phyloP scores from a whole-genome alignment of 2,329 filamentous ascomycete species.

The Byssoonygena ceratinophila region DNA sequence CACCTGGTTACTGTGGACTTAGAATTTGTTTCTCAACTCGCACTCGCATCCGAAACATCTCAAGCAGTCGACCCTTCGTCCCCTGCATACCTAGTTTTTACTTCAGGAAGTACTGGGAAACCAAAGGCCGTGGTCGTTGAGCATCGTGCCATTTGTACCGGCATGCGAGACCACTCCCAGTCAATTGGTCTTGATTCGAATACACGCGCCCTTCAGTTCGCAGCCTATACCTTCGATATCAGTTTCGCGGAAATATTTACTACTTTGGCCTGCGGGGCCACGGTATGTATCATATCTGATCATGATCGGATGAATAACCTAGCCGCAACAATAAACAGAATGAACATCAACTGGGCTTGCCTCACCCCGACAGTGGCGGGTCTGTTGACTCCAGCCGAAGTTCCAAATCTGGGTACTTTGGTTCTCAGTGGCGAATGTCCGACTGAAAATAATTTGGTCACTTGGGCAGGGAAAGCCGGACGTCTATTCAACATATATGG shows the following conservation, averaged over 20 bases:
- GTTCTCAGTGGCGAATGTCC: constrained; percentile 39
- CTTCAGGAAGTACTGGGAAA: constrained; percentile 11
- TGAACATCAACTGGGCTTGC: constrained; percentile 35
- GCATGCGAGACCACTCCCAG: constrained; percentile 13
- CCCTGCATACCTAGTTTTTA: constrained; percentile 2
- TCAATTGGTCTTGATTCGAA: constrained; percentile 29
- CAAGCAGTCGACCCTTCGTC: not conserved
- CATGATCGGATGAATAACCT: constrained; percentile 37
- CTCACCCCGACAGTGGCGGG: constrained; percentile 50
- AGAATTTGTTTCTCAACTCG: not conserved
- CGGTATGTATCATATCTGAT: constrained; percentile 35
- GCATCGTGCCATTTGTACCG: constrained; percentile 41
- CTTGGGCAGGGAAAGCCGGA: constrained; percentile 29
- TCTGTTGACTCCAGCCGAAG: constrained; percentile 34
- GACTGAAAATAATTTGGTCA: constrained; percentile 32
- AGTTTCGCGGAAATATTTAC: constrained; percentile 28
- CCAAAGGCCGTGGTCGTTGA: constrained; percentile 48
- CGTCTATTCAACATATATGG: constrained; percentile 33
- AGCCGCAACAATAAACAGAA: constrained; percentile 33
- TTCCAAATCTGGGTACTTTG: constrained; percentile 37
- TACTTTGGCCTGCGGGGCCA: constrained; percentile 29
- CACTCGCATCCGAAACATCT: not conserved
- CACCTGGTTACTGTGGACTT: not conserved
- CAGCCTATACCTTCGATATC: constrained; percentile 35
- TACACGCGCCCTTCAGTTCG: constrained; percentile 28